Evolutionary conservation across 2,329 filamentous ascomycete species (phyloP), one percentile per base, ranked within the genome.

Genomic region (Trichoderma sp.): DNA sequence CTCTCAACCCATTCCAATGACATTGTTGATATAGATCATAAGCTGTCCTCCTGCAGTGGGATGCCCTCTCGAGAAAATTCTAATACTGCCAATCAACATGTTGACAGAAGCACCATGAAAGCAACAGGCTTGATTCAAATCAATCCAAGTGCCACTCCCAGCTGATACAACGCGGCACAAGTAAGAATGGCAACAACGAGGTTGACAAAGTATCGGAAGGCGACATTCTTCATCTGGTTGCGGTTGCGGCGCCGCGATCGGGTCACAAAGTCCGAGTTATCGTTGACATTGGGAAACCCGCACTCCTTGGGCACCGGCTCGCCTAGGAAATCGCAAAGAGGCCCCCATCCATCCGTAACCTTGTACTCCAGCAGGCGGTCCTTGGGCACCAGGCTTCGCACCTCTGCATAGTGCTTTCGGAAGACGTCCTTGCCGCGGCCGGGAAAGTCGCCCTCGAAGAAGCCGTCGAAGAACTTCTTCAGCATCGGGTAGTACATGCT

Each of bases 401-500:
- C 69, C 14, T 69, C 43, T n/a, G 54, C 54, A 24, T 72, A 70
- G 39, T 72, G 70, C 79, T 79, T 74, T 75, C 75, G 66, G 79
- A 28, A 75, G 52, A 46, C 69, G 63, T 26, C 71, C 71, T 66
- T 66, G 14, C 63, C 52, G 30, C 52, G 52, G 74, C 76, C 75
- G 21, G 80, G 81, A 18, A 79, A 70, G 1, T 76, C 71, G 66
- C 79, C 75, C 37, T 76, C 78, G 13, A 91, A 79, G 90, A 91
- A 68, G 84, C 37, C 85, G 73, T 88, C 85, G 80, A 90, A 91
- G 81, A 91, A 90, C 78, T 89, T 90, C 77, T 84, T 83, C 69
- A 91, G 83, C 89, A 91, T 91, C 49, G 88, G 89, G 76, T 90
- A 86, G 81, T 91, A 90, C 82, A 90, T 87, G 76, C 85, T 82